Evolutionary conservation across 176 grass and related monocot species (phyloP).

Genomic region (Carex littledalei): DNA sequence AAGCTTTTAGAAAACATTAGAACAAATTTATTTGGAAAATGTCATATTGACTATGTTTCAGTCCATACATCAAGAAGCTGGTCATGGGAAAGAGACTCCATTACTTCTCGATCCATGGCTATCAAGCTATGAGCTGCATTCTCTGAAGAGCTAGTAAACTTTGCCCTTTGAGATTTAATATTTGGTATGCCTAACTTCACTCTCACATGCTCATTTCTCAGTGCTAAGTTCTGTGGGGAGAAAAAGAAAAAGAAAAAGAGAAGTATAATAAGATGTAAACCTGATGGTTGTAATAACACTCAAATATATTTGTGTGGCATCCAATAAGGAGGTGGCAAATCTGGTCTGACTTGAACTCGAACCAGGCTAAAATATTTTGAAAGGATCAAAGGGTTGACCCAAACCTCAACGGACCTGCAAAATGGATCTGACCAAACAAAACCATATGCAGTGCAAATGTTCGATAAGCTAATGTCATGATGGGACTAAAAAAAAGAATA

Average conservation of each 20-base stretch:
- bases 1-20: constrained; percentile 5
- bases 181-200: constrained; percentile 52
- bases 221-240: constrained; percentile 61
- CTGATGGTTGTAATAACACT: not conserved
- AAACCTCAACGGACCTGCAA: not conserved
- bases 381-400: not conserved
- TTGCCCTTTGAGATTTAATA: constrained; percentile 18
- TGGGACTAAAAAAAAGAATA: not conserved
- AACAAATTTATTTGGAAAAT: constrained; percentile 1
- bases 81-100: constrained; percentile 23
- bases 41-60: not conserved
- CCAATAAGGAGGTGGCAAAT: constrained; percentile 8
- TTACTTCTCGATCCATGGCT: constrained; percentile 8
- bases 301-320: constrained; percentile 6
- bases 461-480: not conserved
- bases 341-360: not conserved
- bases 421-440: not conserved
- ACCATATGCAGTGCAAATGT: not conserved
- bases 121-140: not conserved
- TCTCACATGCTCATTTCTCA: constrained; percentile 45
- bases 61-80: constrained; percentile 31
- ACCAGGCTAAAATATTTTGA: not conserved
- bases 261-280: constrained; percentile 29
- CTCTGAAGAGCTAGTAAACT: constrained; percentile 10
- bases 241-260: constrained; percentile 9